A percentile compares a stretch with the other conserved stretches of the same genome.
These are phyloP conservation scores for Vigna hirtella DNA, from an alignment of 306 rosid genomes.

Conservation along the genomic window DNA sequence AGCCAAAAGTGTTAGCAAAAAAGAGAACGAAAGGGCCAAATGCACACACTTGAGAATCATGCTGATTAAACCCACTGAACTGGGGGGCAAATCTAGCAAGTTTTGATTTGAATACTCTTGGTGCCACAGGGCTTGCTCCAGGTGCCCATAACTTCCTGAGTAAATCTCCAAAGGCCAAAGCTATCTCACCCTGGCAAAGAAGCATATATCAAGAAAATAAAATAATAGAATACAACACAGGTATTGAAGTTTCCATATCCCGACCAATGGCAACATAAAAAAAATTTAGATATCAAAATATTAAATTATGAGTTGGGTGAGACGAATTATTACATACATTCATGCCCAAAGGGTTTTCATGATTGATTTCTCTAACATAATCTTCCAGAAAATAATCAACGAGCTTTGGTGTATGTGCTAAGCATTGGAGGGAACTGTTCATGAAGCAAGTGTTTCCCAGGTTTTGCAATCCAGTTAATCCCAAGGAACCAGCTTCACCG, in stretches of 20 bases:
- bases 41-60: slow-evolving; percentile 95
- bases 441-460: slow-evolving; percentile 99
- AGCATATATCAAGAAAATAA: slow-evolving; percentile 34
- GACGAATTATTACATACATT: slow-evolving; percentile 63
- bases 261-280: background rate
- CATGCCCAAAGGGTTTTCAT: slow-evolving; percentile 94
- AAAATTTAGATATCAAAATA: slow-evolving; percentile 32
- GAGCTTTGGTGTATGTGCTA: slow-evolving; percentile 94
- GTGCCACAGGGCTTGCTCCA: slow-evolving; percentile 88
- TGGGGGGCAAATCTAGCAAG: slow-evolving; percentile 98
- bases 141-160: slow-evolving; percentile 98
- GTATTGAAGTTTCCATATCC: slow-evolving; percentile 23
- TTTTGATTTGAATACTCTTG: slow-evolving; percentile 86
- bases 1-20: slow-evolving; percentile 35
- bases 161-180: slow-evolving; percentile 93
- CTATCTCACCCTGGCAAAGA: slow-evolving; percentile 92
- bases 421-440: slow-evolving; percentile 98
- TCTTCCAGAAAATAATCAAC: slow-evolving; percentile 98
- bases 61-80: slow-evolving; percentile 98
- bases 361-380: slow-evolving; percentile 89
- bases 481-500: slow-evolving; percentile 89
- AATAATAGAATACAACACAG: slow-evolving; percentile 26
- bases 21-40: slow-evolving; percentile 45
- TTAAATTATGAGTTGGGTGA: slow-evolving; percentile 23
- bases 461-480: slow-evolving; percentile 91